Evolutionary conservation across 345 rosid genomes (phyloP), one percentile per base, ranked within the genome.

Genomic region (Carallia brachiata): DNA sequence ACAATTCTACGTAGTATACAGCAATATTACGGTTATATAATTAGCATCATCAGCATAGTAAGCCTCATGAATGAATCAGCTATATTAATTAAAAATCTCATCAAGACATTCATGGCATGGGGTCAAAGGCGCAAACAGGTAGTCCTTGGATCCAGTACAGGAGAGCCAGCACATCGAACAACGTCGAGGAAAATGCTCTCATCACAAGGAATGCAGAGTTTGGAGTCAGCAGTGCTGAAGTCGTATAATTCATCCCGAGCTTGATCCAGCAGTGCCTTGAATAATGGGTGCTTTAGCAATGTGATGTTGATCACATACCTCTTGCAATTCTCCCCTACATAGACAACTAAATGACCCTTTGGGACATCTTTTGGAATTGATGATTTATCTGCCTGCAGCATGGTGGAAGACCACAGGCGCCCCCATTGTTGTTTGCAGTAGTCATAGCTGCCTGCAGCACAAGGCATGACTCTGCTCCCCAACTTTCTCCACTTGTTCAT

Each of bases 351-450:
- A 71, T 91, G 97, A 69, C 97, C 97, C 67, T 86, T 93, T 7
- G 98, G 97, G 3, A 93, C 92, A 72, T 93, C 98, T 67, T 73
- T 79, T 30, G 98, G 98, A 58, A 88, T 87, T 37, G 77, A 78
- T 65, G 68, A 70, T 63, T 70, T 71, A 34, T 75, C 84, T 63
- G 85, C 81, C 23, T 73, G 78, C 78, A 72, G 66, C 2, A 32
- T 32, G 65, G 84, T 32, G 65, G 84, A 73, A 12, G 77, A 75
- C 88, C 84, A 73, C 44, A 84, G 23, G 23, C 23, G 68, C 10
- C 66, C 81, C 87, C 88, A 75, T 58, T 83, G 69, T 39, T 59
- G 69, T 39, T 59, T 78, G 73, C 91, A 84, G 48, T 70, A 44
- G 74, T 87, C 87, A 36, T 88, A 79, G 58, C 78, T 1, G 34